These are phyloP conservation scores for Colletotrichum sansevieriae DNA, from an alignment of 2,329 filamentous ascomycete species.

Conservation along the genomic window DNA sequence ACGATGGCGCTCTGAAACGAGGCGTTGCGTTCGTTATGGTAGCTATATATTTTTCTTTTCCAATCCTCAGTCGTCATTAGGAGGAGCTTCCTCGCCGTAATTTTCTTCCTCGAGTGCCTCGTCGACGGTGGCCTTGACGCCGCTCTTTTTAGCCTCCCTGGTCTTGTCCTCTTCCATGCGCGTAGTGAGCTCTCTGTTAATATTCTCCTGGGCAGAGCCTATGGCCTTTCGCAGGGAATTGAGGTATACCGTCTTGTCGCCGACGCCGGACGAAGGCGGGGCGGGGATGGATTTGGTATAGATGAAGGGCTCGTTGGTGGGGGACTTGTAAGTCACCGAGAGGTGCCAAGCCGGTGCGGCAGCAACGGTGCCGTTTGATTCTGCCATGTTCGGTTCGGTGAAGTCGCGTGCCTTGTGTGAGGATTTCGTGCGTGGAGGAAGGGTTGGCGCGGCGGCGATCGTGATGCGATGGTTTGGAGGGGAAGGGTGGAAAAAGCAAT, in stretches of 20 bases:
- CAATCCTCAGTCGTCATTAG: slow-evolving; percentile 67
- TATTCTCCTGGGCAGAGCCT: slow-evolving; percentile 69
- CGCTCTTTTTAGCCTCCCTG: slow-evolving; percentile 52
- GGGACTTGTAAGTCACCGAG: slow-evolving; percentile 67
- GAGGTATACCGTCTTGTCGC: slow-evolving; percentile 72
- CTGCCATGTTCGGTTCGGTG: slow-evolving; percentile 10
- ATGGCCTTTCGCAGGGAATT: slow-evolving; percentile 69
- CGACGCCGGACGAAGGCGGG: slow-evolving; percentile 52
- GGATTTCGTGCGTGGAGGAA: background rate
- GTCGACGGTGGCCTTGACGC: slow-evolving; percentile 52
- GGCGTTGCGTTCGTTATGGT: slow-evolving; percentile 14
- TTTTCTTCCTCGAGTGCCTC: slow-evolving; percentile 78
- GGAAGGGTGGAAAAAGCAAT: background rate
- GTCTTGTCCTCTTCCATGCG: slow-evolving; percentile 82
- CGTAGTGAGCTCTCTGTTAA: slow-evolving; percentile 79
- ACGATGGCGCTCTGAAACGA: slow-evolving; percentile 26
- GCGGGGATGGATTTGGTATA: slow-evolving; percentile 53
- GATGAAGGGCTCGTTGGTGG: slow-evolving; percentile 62
- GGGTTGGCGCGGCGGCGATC: background rate
- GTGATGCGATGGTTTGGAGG: background rate
- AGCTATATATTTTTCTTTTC: background rate
- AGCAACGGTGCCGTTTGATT: slow-evolving; percentile 20
- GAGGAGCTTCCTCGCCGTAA: slow-evolving; percentile 85
- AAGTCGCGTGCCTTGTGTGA: background rate
- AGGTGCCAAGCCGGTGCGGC: slow-evolving; percentile 48